Conservation (phyloP, 257 asterid species). For the Petunia secreta region DNA sequence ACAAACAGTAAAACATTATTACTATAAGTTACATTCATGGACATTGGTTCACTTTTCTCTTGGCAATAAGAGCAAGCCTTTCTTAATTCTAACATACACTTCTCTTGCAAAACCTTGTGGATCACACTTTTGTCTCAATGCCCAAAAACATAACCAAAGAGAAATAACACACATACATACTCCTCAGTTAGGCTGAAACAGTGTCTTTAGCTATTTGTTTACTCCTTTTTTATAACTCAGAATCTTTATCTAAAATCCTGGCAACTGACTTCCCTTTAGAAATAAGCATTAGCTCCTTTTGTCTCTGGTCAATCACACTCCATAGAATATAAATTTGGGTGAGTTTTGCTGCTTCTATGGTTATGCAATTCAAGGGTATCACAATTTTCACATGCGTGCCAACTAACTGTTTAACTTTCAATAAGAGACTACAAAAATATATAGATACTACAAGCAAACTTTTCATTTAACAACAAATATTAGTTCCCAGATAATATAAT, state of each 20-base stretch:
- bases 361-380: not conserved
- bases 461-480: not conserved
- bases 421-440: not conserved
- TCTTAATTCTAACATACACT: not conserved
- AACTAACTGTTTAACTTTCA: not conserved
- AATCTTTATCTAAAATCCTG: not conserved
- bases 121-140: not conserved
- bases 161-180: not conserved
- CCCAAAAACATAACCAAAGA: not conserved
- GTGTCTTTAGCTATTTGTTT: slow-evolving; percentile 1
- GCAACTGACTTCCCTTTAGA: not conserved
- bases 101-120: not conserved
- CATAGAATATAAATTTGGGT: not conserved
- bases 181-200: not conserved
- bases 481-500: not conserved
- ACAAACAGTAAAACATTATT: not conserved
- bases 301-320: not conserved
- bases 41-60: not conserved
- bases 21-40: not conserved
- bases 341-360: not conserved
- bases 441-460: not conserved
- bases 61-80: not conserved
- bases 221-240: not conserved
- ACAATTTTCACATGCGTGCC: not conserved
- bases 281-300: not conserved